Evolutionary conservation across 2,329 filamentous ascomycete species (phyloP).

Genomic region (Aureobasidium sp.): DNA sequence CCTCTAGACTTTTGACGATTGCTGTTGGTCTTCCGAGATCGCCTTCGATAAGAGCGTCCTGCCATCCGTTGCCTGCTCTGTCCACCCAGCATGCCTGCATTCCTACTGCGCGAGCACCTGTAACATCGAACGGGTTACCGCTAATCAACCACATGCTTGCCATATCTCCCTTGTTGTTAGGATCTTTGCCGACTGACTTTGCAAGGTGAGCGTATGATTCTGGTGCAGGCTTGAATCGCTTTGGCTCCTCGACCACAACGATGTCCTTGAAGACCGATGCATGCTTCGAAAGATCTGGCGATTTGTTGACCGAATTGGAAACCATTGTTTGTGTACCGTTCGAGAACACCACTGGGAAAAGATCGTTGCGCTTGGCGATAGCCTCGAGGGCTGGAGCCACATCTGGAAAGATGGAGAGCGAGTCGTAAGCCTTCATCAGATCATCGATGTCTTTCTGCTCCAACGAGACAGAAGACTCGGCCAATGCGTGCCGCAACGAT

Average conservation of each 20-base stretch:
- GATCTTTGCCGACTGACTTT: slow-evolving; percentile 40
- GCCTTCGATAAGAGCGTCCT: slow-evolving; percentile 50
- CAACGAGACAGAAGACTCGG: slow-evolving; percentile 48
- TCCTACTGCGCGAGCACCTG: slow-evolving; percentile 55
- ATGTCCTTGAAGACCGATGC: slow-evolving; percentile 46
- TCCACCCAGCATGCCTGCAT: slow-evolving; percentile 63
- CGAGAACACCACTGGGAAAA: slow-evolving; percentile 59
- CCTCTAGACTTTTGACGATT: slow-evolving; percentile 49
- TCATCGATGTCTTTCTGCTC: slow-evolving; percentile 36
- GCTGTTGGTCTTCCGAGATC: slow-evolving; percentile 43
- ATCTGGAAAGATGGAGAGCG: slow-evolving; percentile 58
- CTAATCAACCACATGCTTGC: slow-evolving; percentile 60
- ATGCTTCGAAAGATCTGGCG: slow-evolving; percentile 48
- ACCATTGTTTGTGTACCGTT: slow-evolving; percentile 63
- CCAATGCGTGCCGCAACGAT: slow-evolving; percentile 56
- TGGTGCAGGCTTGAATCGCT: slow-evolving; percentile 58
- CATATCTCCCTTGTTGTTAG: slow-evolving; percentile 31
- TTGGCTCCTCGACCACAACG: slow-evolving; percentile 54
- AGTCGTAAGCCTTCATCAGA: slow-evolving; percentile 59
- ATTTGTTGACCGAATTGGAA: slow-evolving; percentile 50
- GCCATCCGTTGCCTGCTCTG: slow-evolving; percentile 55
- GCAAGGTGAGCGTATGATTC: slow-evolving; percentile 56
- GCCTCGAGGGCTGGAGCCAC: slow-evolving; percentile 47
- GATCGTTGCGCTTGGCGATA: slow-evolving; percentile 34
- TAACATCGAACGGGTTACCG: slow-evolving; percentile 66